Percentiles rank a stretch among this genome's conserved stretches.
phyloP scores from a whole-genome alignment of 139 green algal species.

The Penium margaritaceum region DNA sequence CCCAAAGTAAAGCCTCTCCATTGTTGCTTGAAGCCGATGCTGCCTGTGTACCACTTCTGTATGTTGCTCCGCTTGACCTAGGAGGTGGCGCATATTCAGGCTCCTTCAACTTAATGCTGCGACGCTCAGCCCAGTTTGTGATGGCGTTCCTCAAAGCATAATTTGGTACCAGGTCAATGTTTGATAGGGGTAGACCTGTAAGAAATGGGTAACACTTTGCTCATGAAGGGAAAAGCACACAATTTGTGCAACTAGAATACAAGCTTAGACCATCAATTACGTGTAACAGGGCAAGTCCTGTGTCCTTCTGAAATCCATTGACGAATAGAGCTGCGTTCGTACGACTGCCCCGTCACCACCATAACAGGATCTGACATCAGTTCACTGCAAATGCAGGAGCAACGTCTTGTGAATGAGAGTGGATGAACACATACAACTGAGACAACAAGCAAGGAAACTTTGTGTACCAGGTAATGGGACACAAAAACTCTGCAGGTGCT shows the following conservation, averaged over 20 bases:
- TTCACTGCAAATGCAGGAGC: too few relatives aligned
- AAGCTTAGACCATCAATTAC: conserved; percentile 7
- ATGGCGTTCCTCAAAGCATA: conserved; percentile 31
- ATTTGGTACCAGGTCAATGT: conserved; percentile 25
- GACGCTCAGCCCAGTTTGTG: conserved; percentile 4
- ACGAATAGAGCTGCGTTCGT: conserved; percentile 32
- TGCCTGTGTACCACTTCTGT: not conserved
- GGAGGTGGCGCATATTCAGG: not conserved
- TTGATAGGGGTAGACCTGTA: conserved; percentile 11
- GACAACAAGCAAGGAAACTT: too few relatives aligned
- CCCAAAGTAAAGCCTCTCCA: not conserved
- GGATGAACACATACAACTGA: too few relatives aligned
- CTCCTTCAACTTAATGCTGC: conserved; percentile 15
- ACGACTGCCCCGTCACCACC: conserved; percentile 33
- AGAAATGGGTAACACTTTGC: not conserved
- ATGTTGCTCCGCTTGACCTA: not conserved
- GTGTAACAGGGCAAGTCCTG: conserved; percentile 35
- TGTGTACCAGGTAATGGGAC: conserved; percentile 34
- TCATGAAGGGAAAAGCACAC: not conserved
- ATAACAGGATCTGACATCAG: conserved; percentile 40
- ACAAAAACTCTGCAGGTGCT: conserved; percentile 17
- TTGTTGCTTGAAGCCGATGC: not conserved
- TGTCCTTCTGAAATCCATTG: conserved; percentile 30
- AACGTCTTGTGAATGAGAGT: too few relatives aligned
- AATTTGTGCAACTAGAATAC: not conserved